phyloP scores from a whole-genome alignment of 352 stramenopile species.

The Phytophthora lateralis region DNA sequence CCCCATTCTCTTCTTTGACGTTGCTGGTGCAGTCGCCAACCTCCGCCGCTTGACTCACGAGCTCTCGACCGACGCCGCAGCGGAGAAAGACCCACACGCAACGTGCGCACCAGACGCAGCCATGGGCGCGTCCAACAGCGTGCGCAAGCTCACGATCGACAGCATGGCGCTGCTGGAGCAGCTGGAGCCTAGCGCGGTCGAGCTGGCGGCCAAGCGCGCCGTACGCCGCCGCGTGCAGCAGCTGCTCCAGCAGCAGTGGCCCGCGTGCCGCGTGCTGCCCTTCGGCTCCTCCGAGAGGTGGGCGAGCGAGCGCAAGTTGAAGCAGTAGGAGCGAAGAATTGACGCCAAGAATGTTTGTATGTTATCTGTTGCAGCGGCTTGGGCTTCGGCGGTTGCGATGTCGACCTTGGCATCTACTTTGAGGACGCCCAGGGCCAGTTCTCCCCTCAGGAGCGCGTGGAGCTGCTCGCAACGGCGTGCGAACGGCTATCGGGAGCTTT shows the following conservation, averaged over 20 bases:
- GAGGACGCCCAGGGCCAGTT: conserved; percentile 68
- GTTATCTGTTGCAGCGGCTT: conserved; percentile 49
- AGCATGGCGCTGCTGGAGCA: conserved; percentile 80
- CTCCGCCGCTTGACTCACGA: not conserved
- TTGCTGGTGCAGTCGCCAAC: not conserved
- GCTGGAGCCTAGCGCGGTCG: conserved; percentile 70
- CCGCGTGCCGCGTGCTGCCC: conserved; percentile 58
- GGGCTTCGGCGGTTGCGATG: conserved; percentile 77
- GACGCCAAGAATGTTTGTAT: conserved; percentile 8
- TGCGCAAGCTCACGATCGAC: conserved; percentile 82
- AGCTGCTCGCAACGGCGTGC: conserved; percentile 61
- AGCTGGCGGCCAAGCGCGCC: conserved; percentile 56
- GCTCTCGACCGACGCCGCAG: no score
- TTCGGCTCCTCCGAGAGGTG: conserved; percentile 87
- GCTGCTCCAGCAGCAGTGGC: conserved; percentile 59
- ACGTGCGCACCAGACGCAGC: conserved; percentile 3
- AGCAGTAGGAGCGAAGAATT: not conserved
- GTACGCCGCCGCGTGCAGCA: conserved; percentile 59
- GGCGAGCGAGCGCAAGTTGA: not conserved
- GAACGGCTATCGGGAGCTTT: conserved; percentile 49
- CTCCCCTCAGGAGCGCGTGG: conserved; percentile 55
- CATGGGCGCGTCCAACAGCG: conserved; percentile 84
- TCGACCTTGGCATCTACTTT: conserved; percentile 87
- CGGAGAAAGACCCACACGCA: no score
- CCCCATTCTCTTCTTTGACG: not conserved